A percentile compares a stretch with the other conserved stretches of the same genome.
Evolutionary conservation across 306 rosid genomes (phyloP).

Genomic region (Canavalia ensiformis): DNA sequence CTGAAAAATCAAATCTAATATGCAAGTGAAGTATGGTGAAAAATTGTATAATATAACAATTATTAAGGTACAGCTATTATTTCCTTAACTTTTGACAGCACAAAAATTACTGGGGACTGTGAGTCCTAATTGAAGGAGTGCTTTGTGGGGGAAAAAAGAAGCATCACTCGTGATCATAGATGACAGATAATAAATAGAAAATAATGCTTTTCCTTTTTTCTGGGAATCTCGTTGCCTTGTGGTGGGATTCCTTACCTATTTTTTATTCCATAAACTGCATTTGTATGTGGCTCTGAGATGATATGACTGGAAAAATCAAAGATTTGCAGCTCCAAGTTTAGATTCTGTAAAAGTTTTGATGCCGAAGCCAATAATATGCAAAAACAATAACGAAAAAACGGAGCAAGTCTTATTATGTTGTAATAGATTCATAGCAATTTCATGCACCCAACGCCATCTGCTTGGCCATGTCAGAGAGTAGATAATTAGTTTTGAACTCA

Average conservation of each 20-base stretch:
- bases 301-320: slow-evolving; percentile 1
- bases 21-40: neutral
- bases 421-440: neutral
- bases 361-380: neutral
- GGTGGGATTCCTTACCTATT: slow-evolving; percentile 41
- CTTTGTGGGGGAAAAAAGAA: neutral
- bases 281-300: slow-evolving; percentile 24
- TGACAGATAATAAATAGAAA: slow-evolving; percentile 37
- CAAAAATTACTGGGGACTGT: neutral
- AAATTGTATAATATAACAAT: too few species aligned
- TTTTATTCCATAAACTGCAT: slow-evolving; percentile 37
- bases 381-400: neutral
- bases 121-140: neutral
- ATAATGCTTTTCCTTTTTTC: neutral
- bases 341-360: neutral
- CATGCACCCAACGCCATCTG: neutral
- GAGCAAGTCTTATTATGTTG: neutral
- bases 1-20: neutral
- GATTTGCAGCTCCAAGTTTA: slow-evolving; percentile 36
- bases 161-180: slow-evolving; percentile 5
- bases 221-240: slow-evolving; percentile 28
- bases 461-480: neutral
- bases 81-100: neutral
- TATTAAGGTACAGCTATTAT: neutral
- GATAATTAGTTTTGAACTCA: too few species aligned